These are phyloP conservation scores for Endoconidiophora laricicola DNA, from an alignment of 2,329 filamentous ascomycete species.

Conservation along the genomic window DNA sequence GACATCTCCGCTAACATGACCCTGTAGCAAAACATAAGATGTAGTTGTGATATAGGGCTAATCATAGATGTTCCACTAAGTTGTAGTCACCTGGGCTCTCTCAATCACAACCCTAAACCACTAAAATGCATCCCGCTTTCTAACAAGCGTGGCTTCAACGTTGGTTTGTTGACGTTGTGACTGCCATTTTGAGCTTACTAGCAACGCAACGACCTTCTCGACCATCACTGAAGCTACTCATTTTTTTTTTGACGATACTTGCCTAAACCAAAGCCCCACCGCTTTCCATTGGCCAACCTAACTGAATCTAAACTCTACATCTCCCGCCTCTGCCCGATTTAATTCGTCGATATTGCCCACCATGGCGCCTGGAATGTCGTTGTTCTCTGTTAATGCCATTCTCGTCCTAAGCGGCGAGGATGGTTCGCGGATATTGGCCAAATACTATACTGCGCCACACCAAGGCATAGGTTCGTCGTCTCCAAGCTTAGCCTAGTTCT, in stretches of 20 bases:
- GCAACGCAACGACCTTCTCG: background rate
- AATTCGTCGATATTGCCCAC: slow-evolving; percentile 1
- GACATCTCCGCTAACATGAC: no score
- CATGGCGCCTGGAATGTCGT: slow-evolving; percentile 61
- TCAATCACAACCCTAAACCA: background rate
- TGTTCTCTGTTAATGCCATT: slow-evolving; percentile 62
- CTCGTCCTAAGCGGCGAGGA: slow-evolving; percentile 73
- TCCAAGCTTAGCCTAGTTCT: background rate
- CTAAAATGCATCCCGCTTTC: background rate
- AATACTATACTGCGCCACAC: slow-evolving; percentile 65
- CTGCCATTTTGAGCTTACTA: background rate
- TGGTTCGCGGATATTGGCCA: slow-evolving; percentile 78
- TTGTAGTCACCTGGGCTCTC: background rate
- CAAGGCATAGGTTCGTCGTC: slow-evolving; percentile 18
- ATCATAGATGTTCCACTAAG: no score
- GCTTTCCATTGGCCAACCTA: background rate
- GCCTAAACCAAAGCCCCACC: background rate
- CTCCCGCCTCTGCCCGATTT: background rate
- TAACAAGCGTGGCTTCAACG: slow-evolving; percentile 1
- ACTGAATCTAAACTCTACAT: background rate
- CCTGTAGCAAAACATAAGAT: no score
- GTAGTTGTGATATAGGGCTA: no score
- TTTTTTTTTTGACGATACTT: background rate
- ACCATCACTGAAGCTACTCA: background rate
- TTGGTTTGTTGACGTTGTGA: background rate